These are phyloP conservation scores for Aspergillus candidus DNA, from an alignment of 2,329 filamentous ascomycete species.

Conservation along the genomic window DNA sequence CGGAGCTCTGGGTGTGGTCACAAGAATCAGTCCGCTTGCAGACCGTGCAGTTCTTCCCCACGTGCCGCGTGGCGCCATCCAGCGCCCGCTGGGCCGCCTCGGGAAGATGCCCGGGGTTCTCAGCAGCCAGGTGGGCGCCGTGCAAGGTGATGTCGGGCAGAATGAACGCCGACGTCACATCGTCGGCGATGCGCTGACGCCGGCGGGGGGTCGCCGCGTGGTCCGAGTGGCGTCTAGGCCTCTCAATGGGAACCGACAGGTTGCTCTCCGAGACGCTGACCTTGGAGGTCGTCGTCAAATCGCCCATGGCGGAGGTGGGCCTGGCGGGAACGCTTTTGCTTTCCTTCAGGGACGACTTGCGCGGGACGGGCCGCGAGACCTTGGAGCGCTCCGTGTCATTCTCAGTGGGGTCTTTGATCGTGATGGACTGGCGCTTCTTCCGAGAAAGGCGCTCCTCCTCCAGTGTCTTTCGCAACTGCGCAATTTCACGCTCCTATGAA, in stretches of 20 bases:
- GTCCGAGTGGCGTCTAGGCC: conserved; percentile 37
- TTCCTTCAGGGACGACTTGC: conserved; percentile 53
- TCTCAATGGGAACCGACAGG: conserved; percentile 23
- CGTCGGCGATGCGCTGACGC: conserved; percentile 44
- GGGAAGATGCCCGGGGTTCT: conserved; percentile 30
- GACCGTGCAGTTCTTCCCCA: conserved; percentile 51
- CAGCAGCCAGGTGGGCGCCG: conserved; percentile 22
- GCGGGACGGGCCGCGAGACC: conserved; percentile 36
- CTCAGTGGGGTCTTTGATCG: conserved; percentile 26
- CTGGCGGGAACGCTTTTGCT: conserved; percentile 32
- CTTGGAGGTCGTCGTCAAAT: conserved; percentile 28
- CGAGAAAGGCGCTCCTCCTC: conserved; percentile 49
- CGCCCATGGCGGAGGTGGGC: conserved; percentile 31
- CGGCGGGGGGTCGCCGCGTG: conserved; percentile 47
- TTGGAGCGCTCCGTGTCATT: conserved; percentile 39
- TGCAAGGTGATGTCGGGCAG: conserved; percentile 56
- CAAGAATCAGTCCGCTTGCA: conserved; percentile 44
- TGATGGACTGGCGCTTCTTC: conserved; percentile 33
- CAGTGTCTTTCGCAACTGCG: conserved; percentile 48
- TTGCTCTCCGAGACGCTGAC: conserved; percentile 24
- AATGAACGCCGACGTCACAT: conserved; percentile 61
- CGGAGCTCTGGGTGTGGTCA: conserved; percentile 25
- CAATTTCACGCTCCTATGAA: conserved; percentile 42
- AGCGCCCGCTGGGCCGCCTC: conserved; percentile 37
- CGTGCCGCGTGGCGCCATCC: conserved; percentile 42